These are phyloP conservation scores for Blastobotrys illinoisensis DNA, from an alignment of 1,139 yeast genomes.

Conservation along the genomic window DNA sequence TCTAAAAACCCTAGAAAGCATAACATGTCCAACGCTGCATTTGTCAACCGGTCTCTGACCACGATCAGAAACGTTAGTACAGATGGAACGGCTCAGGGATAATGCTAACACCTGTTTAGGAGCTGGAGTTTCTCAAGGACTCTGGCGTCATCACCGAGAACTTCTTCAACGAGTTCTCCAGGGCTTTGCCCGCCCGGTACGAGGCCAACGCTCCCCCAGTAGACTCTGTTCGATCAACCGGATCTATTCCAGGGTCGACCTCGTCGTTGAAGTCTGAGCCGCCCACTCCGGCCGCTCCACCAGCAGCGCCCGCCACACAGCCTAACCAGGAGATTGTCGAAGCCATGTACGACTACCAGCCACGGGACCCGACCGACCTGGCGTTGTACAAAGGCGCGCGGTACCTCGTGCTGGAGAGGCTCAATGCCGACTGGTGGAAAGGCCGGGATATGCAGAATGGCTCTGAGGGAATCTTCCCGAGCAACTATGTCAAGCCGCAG, in stretches of 20 bases:
- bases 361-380: slow-evolving; percentile 72
- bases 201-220: slow-evolving; percentile 50
- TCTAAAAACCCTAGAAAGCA: slow-evolving; percentile 25
- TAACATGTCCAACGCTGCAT: slow-evolving; percentile 40
- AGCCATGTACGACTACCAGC: slow-evolving; percentile 65
- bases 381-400: slow-evolving; percentile 59
- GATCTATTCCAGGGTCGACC: slow-evolving; percentile 2
- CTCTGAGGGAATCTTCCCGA: slow-evolving; percentile 77
- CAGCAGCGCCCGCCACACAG: slow-evolving; percentile 22
- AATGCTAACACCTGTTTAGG: slow-evolving; percentile 29
- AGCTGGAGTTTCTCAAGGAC: slow-evolving; percentile 73
- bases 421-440: slow-evolving; percentile 88
- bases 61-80: slow-evolving; percentile 56
- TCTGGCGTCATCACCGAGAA: slow-evolving; percentile 65
- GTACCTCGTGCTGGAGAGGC: slow-evolving; percentile 62
- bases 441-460: slow-evolving; percentile 53
- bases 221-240: slow-evolving; percentile 10
- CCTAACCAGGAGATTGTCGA: slow-evolving; percentile 42
- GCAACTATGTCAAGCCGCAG: slow-evolving; percentile 48
- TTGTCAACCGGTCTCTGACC: slow-evolving; percentile 72
- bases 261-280: slow-evolving; percentile 3
- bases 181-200: slow-evolving; percentile 56
- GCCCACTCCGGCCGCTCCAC: slow-evolving; percentile 14
- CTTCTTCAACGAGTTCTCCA: slow-evolving; percentile 48
- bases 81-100: not conserved